Evolutionary conservation across 2,329 filamentous ascomycete genomes (phyloP).

Genomic region (Cryphonectria nitschkei): DNA sequence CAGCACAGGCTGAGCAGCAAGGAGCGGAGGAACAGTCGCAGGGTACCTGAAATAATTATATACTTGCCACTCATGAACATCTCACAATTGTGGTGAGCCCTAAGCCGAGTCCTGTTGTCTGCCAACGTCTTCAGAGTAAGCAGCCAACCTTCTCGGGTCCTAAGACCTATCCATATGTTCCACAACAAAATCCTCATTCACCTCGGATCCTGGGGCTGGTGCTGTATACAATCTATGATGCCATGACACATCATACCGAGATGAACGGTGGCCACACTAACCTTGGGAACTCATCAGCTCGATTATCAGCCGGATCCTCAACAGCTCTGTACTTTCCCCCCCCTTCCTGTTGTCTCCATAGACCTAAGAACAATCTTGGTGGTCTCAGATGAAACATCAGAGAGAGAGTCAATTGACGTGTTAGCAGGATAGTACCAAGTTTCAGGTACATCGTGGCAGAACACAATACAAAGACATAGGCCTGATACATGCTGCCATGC

Average conservation of each 20-base stretch:
- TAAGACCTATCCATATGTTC: too few relatives aligned
- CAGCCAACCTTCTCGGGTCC: too few relatives aligned
- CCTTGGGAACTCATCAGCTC: conserved; percentile 5
- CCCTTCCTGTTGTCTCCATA: neutral
- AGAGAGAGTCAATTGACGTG: neutral
- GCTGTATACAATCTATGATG: neutral
- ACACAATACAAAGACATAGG: neutral
- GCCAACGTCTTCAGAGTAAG: too few relatives aligned
- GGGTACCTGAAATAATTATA: neutral
- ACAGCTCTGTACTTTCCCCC: neutral
- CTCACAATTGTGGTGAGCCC: too few relatives aligned
- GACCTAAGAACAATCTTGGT: neutral
- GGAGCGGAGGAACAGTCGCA: neutral
- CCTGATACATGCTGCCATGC: neutral
- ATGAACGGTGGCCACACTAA: neutral
- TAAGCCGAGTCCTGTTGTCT: too few relatives aligned
- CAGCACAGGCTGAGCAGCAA: neutral
- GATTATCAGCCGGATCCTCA: neutral
- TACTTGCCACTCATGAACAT: too few relatives aligned
- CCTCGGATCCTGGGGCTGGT: neutral
- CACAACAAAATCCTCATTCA: neutral
- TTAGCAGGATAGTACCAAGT: neutral
- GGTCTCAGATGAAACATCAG: neutral
- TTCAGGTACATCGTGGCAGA: neutral
- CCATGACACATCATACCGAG: neutral